Conservation (phyloP, 2,329 filamentous ascomycete species). For the Apiospora malaysiana region DNA sequence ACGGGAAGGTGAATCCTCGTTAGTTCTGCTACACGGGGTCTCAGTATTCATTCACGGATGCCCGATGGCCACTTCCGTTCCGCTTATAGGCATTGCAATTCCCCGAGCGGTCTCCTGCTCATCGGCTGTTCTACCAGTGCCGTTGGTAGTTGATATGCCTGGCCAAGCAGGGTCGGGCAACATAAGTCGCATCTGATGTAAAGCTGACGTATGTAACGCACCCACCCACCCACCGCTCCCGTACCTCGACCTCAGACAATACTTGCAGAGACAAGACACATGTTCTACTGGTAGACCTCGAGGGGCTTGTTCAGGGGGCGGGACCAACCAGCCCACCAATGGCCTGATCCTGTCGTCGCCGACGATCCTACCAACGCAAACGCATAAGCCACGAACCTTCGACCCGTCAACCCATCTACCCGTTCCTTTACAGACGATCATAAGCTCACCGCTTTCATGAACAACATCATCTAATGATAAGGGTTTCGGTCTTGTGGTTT, state of each 20-base stretch:
- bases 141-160: neutral
- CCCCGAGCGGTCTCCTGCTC: neutral
- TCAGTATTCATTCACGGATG: neutral
- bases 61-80: neutral
- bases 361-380: neutral
- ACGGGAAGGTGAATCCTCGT: too few species aligned
- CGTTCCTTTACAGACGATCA: neutral
- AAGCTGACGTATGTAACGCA: neutral
- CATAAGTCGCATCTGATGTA: neutral
- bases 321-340: neutral
- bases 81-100: neutral
- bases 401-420: neutral
- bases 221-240: neutral
- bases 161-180: too few species aligned
- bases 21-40: too few species aligned
- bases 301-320: neutral
- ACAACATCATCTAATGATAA: neutral
- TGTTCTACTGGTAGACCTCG: neutral
- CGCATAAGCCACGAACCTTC: neutral
- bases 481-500: constrained; percentile 22
- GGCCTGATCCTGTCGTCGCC: constrained; percentile 6
- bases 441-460: neutral
- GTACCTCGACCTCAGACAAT: neutral
- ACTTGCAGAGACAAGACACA: neutral
- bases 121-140: neutral